Conservation (phyloP, 768 basidiomycete genomes). For the Leccinum olivaceopallidum region DNA sequence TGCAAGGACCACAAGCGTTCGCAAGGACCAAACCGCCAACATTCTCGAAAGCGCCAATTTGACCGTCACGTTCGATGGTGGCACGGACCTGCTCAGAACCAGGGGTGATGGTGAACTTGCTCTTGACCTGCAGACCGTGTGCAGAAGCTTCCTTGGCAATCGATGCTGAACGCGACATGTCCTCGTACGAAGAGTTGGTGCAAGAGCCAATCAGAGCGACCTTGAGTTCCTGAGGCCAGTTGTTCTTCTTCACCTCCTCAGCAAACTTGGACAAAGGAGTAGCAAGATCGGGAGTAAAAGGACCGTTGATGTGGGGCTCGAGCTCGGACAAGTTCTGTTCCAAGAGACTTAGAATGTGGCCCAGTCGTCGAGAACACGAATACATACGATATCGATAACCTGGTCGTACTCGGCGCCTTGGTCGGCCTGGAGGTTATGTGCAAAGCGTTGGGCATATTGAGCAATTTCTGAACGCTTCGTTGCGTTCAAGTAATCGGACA, state of each 20-base stretch:
- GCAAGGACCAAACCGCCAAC: conserved; percentile 94
- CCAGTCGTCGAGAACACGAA: not conserved
- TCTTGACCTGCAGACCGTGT: conserved; percentile 87
- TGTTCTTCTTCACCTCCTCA: conserved; percentile 87
- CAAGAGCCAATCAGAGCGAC: conserved; percentile 98
- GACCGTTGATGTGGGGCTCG: conserved; percentile 99
- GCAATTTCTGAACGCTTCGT: conserved; percentile 90
- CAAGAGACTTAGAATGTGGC: conserved; percentile 1
- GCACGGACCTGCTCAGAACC: conserved; percentile 98
- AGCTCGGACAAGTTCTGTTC: conserved; percentile 89
- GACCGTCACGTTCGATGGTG: conserved; percentile 95
- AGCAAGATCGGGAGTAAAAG: conserved; percentile 99
- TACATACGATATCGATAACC: conserved; percentile 82
- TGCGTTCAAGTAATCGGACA: conserved; percentile 92
- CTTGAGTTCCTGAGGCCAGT: conserved; percentile 96
- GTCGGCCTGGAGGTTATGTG: conserved; percentile 89
- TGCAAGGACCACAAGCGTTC: conserved; percentile 99
- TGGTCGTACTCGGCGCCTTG: conserved; percentile 91
- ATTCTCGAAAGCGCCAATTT: conserved; percentile 83
- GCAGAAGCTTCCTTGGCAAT: conserved; percentile 87
- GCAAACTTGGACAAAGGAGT: conserved; percentile 98
- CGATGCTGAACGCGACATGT: conserved; percentile 96
- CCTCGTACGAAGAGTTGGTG: conserved; percentile 99
- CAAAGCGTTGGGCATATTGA: conserved; percentile 84
- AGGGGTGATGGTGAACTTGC: conserved; percentile 97